These are phyloP conservation scores for Pestalotiopsis sp. DNA, from an alignment of 2,329 filamentous ascomycete species.

Conservation along the genomic window DNA sequence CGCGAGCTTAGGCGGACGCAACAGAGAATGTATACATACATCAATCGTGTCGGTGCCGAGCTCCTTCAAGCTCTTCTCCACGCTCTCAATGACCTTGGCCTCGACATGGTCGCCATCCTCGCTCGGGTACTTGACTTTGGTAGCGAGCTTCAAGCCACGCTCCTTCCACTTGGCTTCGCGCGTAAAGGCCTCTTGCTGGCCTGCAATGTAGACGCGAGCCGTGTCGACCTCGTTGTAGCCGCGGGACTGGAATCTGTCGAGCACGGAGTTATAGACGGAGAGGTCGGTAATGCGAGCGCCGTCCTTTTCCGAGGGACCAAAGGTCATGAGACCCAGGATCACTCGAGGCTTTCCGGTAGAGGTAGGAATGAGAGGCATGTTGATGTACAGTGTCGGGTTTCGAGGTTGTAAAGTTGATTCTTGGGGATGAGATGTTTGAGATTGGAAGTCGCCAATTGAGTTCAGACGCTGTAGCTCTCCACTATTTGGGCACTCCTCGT, in stretches of 20 bases:
- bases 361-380: conserved; percentile 48
- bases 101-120: conserved; percentile 62
- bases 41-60: conserved; percentile 75
- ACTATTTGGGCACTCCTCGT: not conserved
- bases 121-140: conserved; percentile 71
- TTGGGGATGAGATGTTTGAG: not conserved
- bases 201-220: conserved; percentile 72
- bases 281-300: conserved; percentile 64
- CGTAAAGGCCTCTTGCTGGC: conserved; percentile 79
- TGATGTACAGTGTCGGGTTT: not conserved
- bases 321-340: conserved; percentile 87
- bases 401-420: too few species aligned
- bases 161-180: conserved; percentile 76
- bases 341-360: conserved; percentile 61
- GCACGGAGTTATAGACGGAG: conserved; percentile 68
- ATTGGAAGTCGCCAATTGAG: not conserved
- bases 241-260: conserved; percentile 76
- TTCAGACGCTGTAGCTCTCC: not conserved
- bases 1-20: not conserved
- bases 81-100: conserved; percentile 63
- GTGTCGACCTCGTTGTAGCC: conserved; percentile 89
- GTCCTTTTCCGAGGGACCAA: conserved; percentile 67
- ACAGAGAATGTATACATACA: conserved; percentile 37
- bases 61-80: conserved; percentile 72
- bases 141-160: conserved; percentile 75